Conservation (phyloP, 495 filamentous ascomycete species). For the Neurospora intermedia region DNA sequence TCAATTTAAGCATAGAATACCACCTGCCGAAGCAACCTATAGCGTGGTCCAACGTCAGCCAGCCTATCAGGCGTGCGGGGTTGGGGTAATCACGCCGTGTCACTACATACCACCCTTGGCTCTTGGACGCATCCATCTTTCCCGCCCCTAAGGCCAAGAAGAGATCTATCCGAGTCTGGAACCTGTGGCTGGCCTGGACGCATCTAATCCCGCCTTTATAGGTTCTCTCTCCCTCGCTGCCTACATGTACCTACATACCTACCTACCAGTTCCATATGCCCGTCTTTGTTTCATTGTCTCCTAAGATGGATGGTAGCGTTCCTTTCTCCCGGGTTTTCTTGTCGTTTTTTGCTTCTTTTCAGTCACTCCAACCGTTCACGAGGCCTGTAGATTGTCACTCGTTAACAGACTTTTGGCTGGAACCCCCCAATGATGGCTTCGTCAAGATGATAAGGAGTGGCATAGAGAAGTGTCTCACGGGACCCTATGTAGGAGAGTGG, state of each 20-base stretch:
- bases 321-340: neutral
- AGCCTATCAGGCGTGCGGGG: neutral
- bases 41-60: neutral
- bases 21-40: neutral
- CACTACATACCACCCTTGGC: neutral
- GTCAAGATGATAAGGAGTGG: neutral
- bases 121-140: neutral
- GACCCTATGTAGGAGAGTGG: neutral
- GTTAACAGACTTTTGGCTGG: neutral
- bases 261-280: neutral
- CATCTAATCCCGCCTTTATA: neutral
- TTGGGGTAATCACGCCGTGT: neutral
- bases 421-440: neutral
- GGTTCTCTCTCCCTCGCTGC: neutral
- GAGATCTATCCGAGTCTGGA: neutral
- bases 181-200: neutral
- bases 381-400: neutral
- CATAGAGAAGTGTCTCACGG: neutral
- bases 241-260: neutral
- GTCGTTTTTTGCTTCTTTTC: neutral
- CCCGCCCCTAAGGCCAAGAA: neutral
- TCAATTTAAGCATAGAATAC: neutral
- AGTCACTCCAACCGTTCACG: neutral
- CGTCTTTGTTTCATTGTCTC: neutral
- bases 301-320: neutral